Evolutionary conservation across 108 stramenopile genomes (phyloP), one percentile per base, ranked within the genome.

Genomic region (Mayamaea pseudoterrestris): DNA sequence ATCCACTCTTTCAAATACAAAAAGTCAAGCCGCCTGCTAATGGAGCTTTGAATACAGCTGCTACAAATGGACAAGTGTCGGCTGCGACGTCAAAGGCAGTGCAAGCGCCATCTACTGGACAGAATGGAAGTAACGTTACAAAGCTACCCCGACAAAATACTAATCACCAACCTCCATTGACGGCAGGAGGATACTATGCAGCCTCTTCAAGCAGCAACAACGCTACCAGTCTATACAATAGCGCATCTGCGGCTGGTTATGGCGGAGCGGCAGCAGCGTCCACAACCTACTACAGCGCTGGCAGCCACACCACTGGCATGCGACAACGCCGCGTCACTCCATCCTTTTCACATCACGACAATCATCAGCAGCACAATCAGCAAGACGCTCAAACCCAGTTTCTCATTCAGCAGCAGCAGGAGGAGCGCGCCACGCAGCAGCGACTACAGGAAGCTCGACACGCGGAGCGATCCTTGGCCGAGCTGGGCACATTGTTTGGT

Each of bases 401-500:
- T 27, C 58, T 61, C 45, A 74, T 84, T 16, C 75, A 79, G 61
- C 55, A 53, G 36, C 72, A 80, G 17, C 63, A 76, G 27, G 53
- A 80, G 44, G 47, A 73, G 34, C 75, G 83, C 13, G 73, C 77
- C 49, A 80, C 83, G 7, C 68, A 74, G 41, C 57, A 66, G 20
- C 73, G 88, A 31, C 47, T 83, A 1, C 63, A 74, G 11, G 69
- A 72, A 35, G 88, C 88, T 0, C 69, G 74, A 16, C 73, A 80
- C 13, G 88, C 83, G 25, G 88, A 90, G 69, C 65, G 61, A 28
- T 57, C 53, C 27, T 55, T 90, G 48, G 78, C 71, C 14, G 71
- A 80, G 47, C 47, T 90, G 22, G 67, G 69, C 6, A 53, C 59
- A 27, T 58, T 90, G 73, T 90, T 82, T 62, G 56, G 78, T 25